Evolutionary conservation across 2,329 filamentous ascomycete species (phyloP), one percentile per base, ranked within the genome.

Genomic region (Fonsecaea nubica): DNA sequence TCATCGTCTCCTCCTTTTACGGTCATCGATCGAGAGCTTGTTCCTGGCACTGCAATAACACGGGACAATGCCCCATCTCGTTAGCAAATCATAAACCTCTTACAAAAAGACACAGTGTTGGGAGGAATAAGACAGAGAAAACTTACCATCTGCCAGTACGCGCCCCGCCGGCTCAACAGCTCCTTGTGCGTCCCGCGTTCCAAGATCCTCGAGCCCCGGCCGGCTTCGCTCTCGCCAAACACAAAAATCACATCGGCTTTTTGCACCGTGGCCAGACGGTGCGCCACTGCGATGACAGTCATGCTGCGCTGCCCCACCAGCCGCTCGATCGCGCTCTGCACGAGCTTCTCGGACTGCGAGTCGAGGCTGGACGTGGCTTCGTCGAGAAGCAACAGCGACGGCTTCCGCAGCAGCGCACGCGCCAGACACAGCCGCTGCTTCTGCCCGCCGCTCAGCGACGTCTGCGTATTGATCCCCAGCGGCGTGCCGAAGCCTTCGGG

Each of bases 201-300:
- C 1, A 87, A 79, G 42, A 90, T 83, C 25, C 76, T 84, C 1
- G 75, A 76, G 2, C 75, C 76, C 9, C 55, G 30, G 0, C 71
- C 73, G 7, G 62, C 57, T 7, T 69, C 71, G 8, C 89, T 87
- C 67, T 88, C 84, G 10, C 90, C 90, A 56, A 95, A 86, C 0
- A 94, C 90, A 72, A 91, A 92, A 50, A 93, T 93, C n/a, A 89
- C 80, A 75, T 94, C 89, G 1, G 91, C 90, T 71, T 93, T 90
- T 76, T 91, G 90, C 21, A 93, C 88, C 12, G 90, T 94, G 0
- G 89, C 89, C 57, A 94, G 81, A 13, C 91, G 83, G 76, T 94
- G 92, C 1, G 92, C 92, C 10, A 95, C 90, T 2, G 90, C 90
- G 2, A 95, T 82, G 67, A 91, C 91, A 1, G 92, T 87, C 62